These are phyloP conservation scores for Hypoxylon sp. DNA, from an alignment of 2,329 filamentous ascomycete genomes.

Conservation along the genomic window DNA sequence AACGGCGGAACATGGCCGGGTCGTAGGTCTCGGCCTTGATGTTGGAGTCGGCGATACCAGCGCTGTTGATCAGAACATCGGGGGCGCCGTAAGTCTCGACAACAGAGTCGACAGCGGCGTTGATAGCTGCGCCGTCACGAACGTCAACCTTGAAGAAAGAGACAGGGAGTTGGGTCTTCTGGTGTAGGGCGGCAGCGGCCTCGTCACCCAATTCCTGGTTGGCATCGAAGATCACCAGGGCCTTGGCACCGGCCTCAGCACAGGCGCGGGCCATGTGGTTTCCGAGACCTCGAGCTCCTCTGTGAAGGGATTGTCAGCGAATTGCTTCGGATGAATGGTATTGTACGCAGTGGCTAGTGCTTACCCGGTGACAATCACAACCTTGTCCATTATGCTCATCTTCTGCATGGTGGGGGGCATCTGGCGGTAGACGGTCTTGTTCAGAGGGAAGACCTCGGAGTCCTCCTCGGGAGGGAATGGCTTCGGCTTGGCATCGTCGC, in stretches of 20 bases:
- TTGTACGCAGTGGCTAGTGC: constrained; percentile 50
- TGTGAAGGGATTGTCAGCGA: constrained; percentile 54
- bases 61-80: constrained; percentile 84
- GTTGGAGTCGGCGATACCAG: constrained; percentile 86
- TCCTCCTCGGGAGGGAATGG: constrained; percentile 62
- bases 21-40: constrained; percentile 86
- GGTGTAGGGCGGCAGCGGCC: constrained; percentile 77
- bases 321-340: constrained; percentile 10
- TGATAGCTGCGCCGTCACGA: constrained; percentile 78
- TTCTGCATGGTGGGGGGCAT: constrained; percentile 77
- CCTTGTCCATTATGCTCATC: constrained; percentile 78
- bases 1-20: constrained; percentile 80
- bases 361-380: constrained; percentile 80
- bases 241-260: constrained; percentile 81
- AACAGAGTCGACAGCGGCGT: constrained; percentile 76
- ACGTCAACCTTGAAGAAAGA: constrained; percentile 86
- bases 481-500: constrained; percentile 61
- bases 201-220: constrained; percentile 81
- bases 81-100: constrained; percentile 76
- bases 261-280: constrained; percentile 85
- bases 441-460: constrained; percentile 66
- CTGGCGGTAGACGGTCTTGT: constrained; percentile 66
- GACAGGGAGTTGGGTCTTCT: constrained; percentile 79
- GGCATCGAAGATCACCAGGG: constrained; percentile 81
- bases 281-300: constrained; percentile 82